Evolutionary conservation across 345 rosid species (phyloP), one percentile per base, ranked within the genome.

Genomic region (Cardamine occulta): DNA sequence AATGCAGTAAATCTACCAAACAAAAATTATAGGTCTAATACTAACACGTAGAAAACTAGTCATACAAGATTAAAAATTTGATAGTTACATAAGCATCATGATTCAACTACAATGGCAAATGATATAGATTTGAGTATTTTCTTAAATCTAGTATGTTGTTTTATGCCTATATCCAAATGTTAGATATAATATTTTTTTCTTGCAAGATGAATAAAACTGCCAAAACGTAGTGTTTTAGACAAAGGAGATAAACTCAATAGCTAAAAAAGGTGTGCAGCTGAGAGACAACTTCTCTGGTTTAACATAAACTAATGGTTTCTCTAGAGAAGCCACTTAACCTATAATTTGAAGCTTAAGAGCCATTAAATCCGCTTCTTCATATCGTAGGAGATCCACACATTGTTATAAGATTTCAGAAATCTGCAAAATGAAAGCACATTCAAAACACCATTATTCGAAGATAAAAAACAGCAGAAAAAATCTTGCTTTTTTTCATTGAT

Each of bases 381-480:
- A 60, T 40, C 15, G 18, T 28, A 6, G 61, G 45, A 68, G 45
- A 31, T 52, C 40, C 18, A 54, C 45, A 17, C 23, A 3, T 52
- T 31, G 73, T 87, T 88, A 94, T 70, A 94, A 78, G 42, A 94
- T 87, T 83, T 94, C 98, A 23, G 87, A 90, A 75, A 94, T 86
- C 96, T 91, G 95, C 87, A 86, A 60, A 39, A 73, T 2, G 28
- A 73, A 11, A 52, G 37, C 37, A 68, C 23, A 54, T 45, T 31
- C 12, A 13, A 70, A 54, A 75, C 72, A 77, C 70, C 64, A 74
- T 59, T 42, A 21, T 31, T 40, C 11, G 6, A 19, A 63, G 28
- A 28, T n/a, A 11, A 18, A 21, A 32, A 74, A 37, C 77, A 14
- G 4, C 15, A 75, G 11, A 57, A 53, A 57, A 40, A 6, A 66